Base-by-base conservation (phyloP, 108 stramenopile genomes). In the Pseudonitzschia delicatissima region DNA sequence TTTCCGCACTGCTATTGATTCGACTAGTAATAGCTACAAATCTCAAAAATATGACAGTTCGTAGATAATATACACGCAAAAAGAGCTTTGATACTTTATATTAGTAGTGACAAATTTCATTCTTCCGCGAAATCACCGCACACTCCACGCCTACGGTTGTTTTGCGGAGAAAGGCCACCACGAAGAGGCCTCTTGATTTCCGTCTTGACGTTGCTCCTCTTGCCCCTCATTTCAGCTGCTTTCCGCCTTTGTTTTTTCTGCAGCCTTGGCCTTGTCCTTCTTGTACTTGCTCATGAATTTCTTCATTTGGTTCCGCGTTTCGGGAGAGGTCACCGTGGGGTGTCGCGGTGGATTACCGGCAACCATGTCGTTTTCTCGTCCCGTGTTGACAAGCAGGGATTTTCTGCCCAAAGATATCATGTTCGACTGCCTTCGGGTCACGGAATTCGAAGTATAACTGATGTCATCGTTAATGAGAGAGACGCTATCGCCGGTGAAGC, bases 251-350 rank as follows among this genome's bases (percentile, higher is more conserved):
- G 8, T 18, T 21, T 57, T 6, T 11, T 11, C 37, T 57, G 31
- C 23, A 9, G 11, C 13, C 6, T 39, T 59, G 58, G n/a, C n/a
- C n/a, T n/a, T n/a, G n/a, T n/a, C n/a, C 25, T 37, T 35, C n/a
- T 59, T 59, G 58, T 76, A 67, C 64, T 69, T 76, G 28, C 45
- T 66, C 75, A 76, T 76, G 36, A 50, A 76, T 23, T 60, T 47
- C 48, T 66, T 69, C 75, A 76, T 69, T 65, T 76, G 59, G 44
- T 76, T 64, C 20, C 59, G 17, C 32, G 45, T 66, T 51, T 45
- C 64, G 15, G 64, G 64, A 0, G 64, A 66, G 17, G 58, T 59
- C 37, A 35, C 58, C 18, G 58, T 59, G 7, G 58, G 37, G n/a
- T 59, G 37, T 5, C 58, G 58, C 21, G 58, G 58, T 32, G 34